Base-by-base conservation (phyloP, 305 asterid species). In the Stenogyne calaminthoides region DNA sequence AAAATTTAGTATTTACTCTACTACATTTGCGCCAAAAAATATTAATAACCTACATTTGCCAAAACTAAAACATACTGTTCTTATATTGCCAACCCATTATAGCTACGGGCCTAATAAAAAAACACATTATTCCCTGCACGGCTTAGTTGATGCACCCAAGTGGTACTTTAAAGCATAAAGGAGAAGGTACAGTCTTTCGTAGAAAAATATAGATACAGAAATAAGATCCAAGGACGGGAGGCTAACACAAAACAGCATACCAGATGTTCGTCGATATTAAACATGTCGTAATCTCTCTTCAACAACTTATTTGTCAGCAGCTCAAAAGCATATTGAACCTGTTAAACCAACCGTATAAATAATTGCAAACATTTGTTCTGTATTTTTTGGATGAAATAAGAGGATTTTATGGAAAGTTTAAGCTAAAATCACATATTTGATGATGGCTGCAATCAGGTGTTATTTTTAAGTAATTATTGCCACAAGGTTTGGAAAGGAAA, bases 291-390 rank as follows among this genome's bases (percentile, higher is more conserved):
- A 72, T 95, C 98, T 84, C 99, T 87, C 90, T 92, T 92, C 97
- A 90, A 80, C 22, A 84, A 39, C 79, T 82, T 82, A 85, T 95
- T 84, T 49, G 96, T 77, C 86, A 92, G 87, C 80, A 95, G 77
- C 91, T 95, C 98, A 78, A 81, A 95, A 39, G 98, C 97, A 85
- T 95, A 95, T 59, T 76, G 96, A 73, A 87, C 95, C 99, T 95
- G 95, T 75, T 80, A 84, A 81, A 83, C 75, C 65, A 74, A 71
- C 62, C 73, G 70, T 40, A 69, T 68, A 54, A 51, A 68, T 54
- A 25, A 64, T 8, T 73, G 15, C 69, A 12, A 42, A 60, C 55
- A 25, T 49, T 42, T 52, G 32, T 52, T 16, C 22, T 5, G 46
- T 65, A 73, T 39, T 71, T 9, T 68, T 74, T 37, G 47, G 49